Evolutionary conservation across 108 stramenopile genomes (phyloP), one percentile per base, ranked within the genome.

Genomic region (Fistulifera pelliculosa): DNA sequence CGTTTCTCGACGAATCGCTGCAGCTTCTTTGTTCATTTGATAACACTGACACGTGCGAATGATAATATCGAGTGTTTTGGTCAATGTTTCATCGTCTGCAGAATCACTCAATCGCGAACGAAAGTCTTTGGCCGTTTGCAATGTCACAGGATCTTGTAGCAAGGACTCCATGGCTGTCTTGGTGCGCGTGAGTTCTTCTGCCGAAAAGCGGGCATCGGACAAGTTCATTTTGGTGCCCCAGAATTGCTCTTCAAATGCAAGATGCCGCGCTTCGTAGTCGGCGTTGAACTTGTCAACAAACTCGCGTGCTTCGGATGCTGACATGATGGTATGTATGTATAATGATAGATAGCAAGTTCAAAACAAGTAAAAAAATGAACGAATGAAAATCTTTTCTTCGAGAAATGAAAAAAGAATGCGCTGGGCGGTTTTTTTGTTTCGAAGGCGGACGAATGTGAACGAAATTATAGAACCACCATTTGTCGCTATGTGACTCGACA

Each of bases 151-250:
- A 50, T 86, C 78, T 4, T 75, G 66, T 0, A 86, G 53, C 25
- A 86, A 64, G 25, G 54, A 68, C 58, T 86, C 80, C 80, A 86
- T 77, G 19, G 73, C 80, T n/a, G 27, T 47, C 62, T 86, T 86
- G 22, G 84, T 81, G 26, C 65, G 57, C 10, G 74, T 63, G 15
- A 81, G 62, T 8, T 67, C 47, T 19, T 75, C 78, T n/a, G 73
- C 62, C 1, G 71, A 74, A 62, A 72, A 86, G 13, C 49, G 18
- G 2, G 41, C 0, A 18, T 62, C 61, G 0, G 65, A 52, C 24
- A 86, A 61, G 10, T 71, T 76, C 84, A 86, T 86, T 54, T 79
- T 81, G 1, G 80, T 81, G n/a, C 80, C 84, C 84, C 84, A 85
- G 56, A 85, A 85, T 56, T 85, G 80, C 14, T 69, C 53, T 55